A percentile compares a stretch with the other conserved stretches of the same genome.
phyloP scores from a whole-genome alignment of 108 stramenopile species.

The Nitzschia sp. region DNA sequence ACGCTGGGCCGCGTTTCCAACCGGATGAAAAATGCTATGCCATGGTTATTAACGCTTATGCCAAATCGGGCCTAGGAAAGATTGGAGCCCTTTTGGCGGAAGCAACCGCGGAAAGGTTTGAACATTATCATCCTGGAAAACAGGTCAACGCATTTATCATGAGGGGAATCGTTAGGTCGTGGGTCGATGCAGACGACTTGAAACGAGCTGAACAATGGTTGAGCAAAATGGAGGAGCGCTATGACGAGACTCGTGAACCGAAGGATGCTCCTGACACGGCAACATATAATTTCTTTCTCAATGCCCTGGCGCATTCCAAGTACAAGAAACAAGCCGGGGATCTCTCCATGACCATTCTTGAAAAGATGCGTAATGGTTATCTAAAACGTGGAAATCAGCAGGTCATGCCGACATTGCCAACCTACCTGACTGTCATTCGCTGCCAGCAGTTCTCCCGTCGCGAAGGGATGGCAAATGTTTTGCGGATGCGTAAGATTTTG shows the following conservation, averaged over 20 bases:
- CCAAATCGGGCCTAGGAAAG: slow-evolving; percentile 13
- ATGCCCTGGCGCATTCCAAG: not conserved
- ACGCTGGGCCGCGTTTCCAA: slow-evolving; percentile 14
- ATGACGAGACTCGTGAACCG: slow-evolving; percentile 1
- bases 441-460: not conserved
- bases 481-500: slow-evolving; percentile 3
- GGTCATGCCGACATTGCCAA: slow-evolving; percentile 9
- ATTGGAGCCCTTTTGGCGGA: slow-evolving; percentile 23
- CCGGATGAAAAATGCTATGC: slow-evolving; percentile 24
- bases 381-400: slow-evolving; percentile 4
- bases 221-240: slow-evolving; percentile 23
- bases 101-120: slow-evolving; percentile 11
- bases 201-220: slow-evolving; percentile 18
- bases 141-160: slow-evolving; percentile 3
- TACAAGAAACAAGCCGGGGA: not conserved
- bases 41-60: slow-evolving; percentile 20
- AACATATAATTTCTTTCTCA: slow-evolving; percentile 1
- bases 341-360: not conserved
- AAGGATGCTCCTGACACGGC: slow-evolving; percentile 14
- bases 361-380: not conserved
- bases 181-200: slow-evolving; percentile 11
- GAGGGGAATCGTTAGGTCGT: slow-evolving; percentile 23
- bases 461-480: not conserved
- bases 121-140: slow-evolving; percentile 9
- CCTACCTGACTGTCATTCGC: slow-evolving; percentile 22